Evolutionary conservation across 108 stramenopile genomes (phyloP), one percentile per base, ranked within the genome.

Genomic region (Fistulifera pelliculosa): DNA sequence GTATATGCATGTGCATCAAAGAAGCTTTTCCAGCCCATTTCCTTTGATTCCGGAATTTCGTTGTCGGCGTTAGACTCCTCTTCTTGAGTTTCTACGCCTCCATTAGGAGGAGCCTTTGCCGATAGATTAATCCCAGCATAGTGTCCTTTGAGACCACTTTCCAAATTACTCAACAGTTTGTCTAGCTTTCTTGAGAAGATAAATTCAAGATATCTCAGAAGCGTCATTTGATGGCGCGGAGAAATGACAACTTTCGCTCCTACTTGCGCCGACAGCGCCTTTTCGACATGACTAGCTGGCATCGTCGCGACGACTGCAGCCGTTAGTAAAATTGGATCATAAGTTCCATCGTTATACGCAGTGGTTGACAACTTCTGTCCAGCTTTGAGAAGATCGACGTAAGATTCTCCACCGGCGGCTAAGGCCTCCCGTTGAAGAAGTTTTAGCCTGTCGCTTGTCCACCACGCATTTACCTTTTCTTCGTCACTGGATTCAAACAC

Each of bases 11-110:
- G 64, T 5, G 68, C 52, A 28, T 91, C 90, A 56, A 91, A 91
- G 48, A 91, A 91, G 5, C 65, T 61, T 65, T 87, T 78, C 90
- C 90, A 91, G 16, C 90, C 90, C 42, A 71, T 51, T 18, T 53
- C 70, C 28, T 78, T 70, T 35, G 31, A 35, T 35, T 35, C 6
- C 8, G 31, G 31, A 35, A 35, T 8, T 6, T 35, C 31, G 31
- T 8, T 35, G 31, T 35, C 31, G 31, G 6, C 8, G 3, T 35
- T 35, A 35, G 31, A 35, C 31, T 3, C 3, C n/a, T 58, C 58
- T 25, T 48, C 49, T 27, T 54, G 50, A 19, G 58, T 62, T 5
- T 83, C 77, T 1, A 54, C 60, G 0, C 52, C 31, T 27, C 54
- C 61, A 19, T 49, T 47, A 28, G 28, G 28, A 15, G 64, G 69